A percentile compares a stretch with the other conserved stretches of the same genome.
These are phyloP conservation scores for Phialophora verrucosa DNA, from an alignment of 2,329 filamentous ascomycete genomes.

Conservation along the genomic window DNA sequence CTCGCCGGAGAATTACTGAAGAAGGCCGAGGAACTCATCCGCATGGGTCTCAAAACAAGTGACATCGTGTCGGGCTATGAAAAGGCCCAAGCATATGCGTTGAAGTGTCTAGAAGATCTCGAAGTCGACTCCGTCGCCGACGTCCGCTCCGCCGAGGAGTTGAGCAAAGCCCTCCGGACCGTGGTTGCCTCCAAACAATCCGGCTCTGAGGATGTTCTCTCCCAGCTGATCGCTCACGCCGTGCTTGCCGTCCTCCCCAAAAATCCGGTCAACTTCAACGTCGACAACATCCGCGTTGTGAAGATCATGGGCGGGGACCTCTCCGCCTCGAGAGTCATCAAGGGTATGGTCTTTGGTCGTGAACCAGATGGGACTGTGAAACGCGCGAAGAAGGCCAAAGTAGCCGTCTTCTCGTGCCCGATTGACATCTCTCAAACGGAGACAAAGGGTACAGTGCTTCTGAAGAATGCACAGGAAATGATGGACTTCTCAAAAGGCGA, in stretches of 20 bases:
- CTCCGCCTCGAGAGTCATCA: slow-evolving; percentile 91
- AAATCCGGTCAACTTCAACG: slow-evolving; percentile 95
- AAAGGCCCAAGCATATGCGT: slow-evolving; percentile 85
- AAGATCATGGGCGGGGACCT: slow-evolving; percentile 99
- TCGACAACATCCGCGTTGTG: slow-evolving; percentile 97
- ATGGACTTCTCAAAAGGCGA: slow-evolving; percentile 97
- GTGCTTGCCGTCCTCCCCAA: slow-evolving; percentile 89
- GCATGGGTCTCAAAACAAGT: slow-evolving; percentile 97
- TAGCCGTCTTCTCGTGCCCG: slow-evolving; percentile 93
- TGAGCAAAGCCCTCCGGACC: slow-evolving; percentile 93
- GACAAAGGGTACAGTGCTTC: slow-evolving; percentile 95
- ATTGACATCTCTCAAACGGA: slow-evolving; percentile 96
- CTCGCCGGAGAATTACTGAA: slow-evolving; percentile 92
- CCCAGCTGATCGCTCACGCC: slow-evolving; percentile 82
- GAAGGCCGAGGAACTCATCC: slow-evolving; percentile 94
- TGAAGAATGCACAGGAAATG: slow-evolving; percentile 99
- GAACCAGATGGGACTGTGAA: slow-evolving; percentile 92
- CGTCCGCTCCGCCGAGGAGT: slow-evolving; percentile 77
- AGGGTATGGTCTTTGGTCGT: slow-evolving; percentile 97
- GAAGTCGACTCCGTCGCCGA: slow-evolving; percentile 89
- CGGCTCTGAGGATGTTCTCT: slow-evolving; percentile 87
- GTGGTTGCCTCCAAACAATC: slow-evolving; percentile 97
- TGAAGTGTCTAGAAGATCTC: slow-evolving; percentile 84
- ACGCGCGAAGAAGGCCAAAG: slow-evolving; percentile 91
- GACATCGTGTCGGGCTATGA: slow-evolving; percentile 97